Evolutionary conservation across 169 alveolate species (phyloP).

Genomic region (Plasmodium chabaudi): DNA sequence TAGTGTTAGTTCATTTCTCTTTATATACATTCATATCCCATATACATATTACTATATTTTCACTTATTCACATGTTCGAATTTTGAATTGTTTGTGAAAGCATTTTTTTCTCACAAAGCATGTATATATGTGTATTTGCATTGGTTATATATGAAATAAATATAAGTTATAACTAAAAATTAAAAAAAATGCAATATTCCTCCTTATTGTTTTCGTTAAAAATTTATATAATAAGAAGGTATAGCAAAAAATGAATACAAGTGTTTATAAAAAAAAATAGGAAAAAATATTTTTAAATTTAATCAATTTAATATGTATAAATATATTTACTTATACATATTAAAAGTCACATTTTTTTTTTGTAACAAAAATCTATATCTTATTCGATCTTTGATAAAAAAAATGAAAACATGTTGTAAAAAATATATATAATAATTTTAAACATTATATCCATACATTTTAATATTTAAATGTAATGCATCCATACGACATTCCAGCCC

Average conservation of each 20-base stretch:
- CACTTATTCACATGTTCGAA: not conserved
- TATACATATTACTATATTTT: not conserved
- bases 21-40: not conserved
- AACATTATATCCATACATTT: not conserved
- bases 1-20: not conserved
- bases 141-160: not conserved
- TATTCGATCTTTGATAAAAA: not conserved
- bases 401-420: conserved; percentile 2
- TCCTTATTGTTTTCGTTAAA: no score
- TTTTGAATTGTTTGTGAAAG: not conserved
- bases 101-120: not conserved
- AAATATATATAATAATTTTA: not conserved
- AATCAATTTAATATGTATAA: no score
- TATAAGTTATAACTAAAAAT: not conserved
- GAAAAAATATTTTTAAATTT: no score
- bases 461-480: conserved; percentile 79
- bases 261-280: no score
- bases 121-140: not conserved
- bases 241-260: no score
- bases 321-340: no score
- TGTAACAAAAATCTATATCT: no score
- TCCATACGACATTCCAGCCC: conserved; percentile 85
- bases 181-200: not conserved
- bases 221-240: no score
- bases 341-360: no score